Evolutionary conservation across 2,329 filamentous ascomycete genomes (phyloP), one percentile per base, ranked within the genome.

Genomic region (Graphilbum sp.): DNA sequence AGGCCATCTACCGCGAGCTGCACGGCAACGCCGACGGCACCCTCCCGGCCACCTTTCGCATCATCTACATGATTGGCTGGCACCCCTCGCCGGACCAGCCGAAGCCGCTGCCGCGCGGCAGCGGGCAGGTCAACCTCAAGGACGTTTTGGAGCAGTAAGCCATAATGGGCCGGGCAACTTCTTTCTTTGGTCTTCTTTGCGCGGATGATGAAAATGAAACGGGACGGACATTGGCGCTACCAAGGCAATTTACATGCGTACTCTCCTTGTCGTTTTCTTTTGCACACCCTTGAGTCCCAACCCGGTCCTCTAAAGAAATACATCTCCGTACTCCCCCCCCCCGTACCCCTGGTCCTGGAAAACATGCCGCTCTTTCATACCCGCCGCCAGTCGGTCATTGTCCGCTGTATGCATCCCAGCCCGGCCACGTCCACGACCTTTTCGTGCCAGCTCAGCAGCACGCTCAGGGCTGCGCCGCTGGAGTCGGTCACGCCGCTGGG

Each of bases 61-160:
- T 94, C 49, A 95, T 98, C 44, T 94, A 90, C 57, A 95, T 96
- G 87, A 98, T 98, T 58, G 90, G 90, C 0, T 98, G 90, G 90
- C 92, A 88, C 54, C 82, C 87, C 47, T 79, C 82, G 2, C 69
- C 71, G 23, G 72, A 77, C 38, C 87, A 96, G 59, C 67, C 78
- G 2, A 67, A 88, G 58, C 87, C 90, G 5, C 60, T 96, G 41
- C 61, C 78, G 46, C 72, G 90, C 47, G 90, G 90, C 1, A 93
- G 79, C 46, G 90, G 84, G 10, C 68, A 94, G 53, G 62, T 94
- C 32, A 94, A 82, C 56, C 67, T 98, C 45, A 93, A 90, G 57
- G 87, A 96, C 55, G 65, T 94, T 16, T 49, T 75, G 32, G 64
- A 72, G 50, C 57, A 57, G 34, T 64, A 66, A 41, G 64, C 12